These are phyloP conservation scores for Mycogone perniciosa DNA, from an alignment of 2,329 filamentous ascomycete genomes.

Conservation along the genomic window DNA sequence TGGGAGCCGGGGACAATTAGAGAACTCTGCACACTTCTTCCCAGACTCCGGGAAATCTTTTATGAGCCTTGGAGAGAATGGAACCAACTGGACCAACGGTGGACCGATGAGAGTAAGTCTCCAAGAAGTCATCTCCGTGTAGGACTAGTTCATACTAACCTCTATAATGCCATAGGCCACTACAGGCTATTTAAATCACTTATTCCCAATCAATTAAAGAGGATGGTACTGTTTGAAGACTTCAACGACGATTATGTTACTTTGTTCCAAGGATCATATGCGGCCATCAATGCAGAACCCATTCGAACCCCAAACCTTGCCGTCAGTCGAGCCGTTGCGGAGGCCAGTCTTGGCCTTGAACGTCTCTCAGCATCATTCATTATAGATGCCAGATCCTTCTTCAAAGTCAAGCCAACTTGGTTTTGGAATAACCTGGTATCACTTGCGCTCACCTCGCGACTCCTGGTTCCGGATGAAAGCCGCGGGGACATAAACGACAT, in stretches of 20 bases:
- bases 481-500: slow-evolving; percentile 17
- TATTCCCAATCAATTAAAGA: no score
- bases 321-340: slow-evolving; percentile 21
- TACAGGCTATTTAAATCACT: no score
- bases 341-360: slow-evolving; percentile 23
- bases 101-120: slow-evolving; percentile 2
- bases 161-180: no score
- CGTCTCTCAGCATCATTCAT: slow-evolving; percentile 24
- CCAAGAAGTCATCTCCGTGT: neutral
- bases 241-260: no score
- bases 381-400: slow-evolving; percentile 23
- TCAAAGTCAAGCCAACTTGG: slow-evolving; percentile 8
- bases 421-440: slow-evolving; percentile 22
- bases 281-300: neutral
- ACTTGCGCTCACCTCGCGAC: slow-evolving; percentile 23
- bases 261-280: neutral
- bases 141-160: slow-evolving; percentile 6
- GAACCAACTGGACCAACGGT: neutral
- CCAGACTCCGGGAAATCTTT: slow-evolving; percentile 28
- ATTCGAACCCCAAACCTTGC: slow-evolving; percentile 17
- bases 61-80: slow-evolving; percentile 32
- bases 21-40: slow-evolving; percentile 26
- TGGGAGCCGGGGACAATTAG: slow-evolving; percentile 22
- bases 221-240: no score
- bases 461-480: slow-evolving; percentile 17